Conservation (phyloP, 2,329 filamentous ascomycete species). For the Penicillium sp. region DNA sequence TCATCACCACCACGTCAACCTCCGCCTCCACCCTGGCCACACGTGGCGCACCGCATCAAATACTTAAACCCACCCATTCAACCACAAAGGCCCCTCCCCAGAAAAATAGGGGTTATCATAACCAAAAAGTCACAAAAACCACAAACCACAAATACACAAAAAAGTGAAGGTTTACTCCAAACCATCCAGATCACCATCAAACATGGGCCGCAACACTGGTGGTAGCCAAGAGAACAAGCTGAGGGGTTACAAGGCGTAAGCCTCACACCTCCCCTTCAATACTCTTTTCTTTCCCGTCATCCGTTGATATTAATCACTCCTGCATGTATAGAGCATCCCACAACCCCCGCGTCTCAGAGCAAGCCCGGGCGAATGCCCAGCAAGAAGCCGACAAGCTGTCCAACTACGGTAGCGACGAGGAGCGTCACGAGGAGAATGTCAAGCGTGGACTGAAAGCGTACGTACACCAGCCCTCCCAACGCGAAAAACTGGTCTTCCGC, state of each 20-base stretch:
- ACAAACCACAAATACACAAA: not conserved
- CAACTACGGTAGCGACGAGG: slow-evolving; percentile 17
- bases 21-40: slow-evolving; percentile 13
- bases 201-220: slow-evolving; percentile 10
- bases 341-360: slow-evolving; percentile 28
- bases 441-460: slow-evolving; percentile 35
- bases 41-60: slow-evolving; percentile 8
- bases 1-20: slow-evolving; percentile 16
- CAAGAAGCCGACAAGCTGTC: slow-evolving; percentile 26
- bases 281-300: no score
- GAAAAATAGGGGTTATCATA: not conserved
- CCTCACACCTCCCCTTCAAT: no score
- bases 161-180: slow-evolving; percentile 2
- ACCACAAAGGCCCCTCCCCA: no score
- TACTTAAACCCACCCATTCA: slow-evolving; percentile 1
- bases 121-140: not conserved
- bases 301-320: not conserved
- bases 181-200: slow-evolving; percentile 6
- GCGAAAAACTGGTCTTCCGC: not conserved
- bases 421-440: slow-evolving; percentile 28
- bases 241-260: slow-evolving; percentile 33
- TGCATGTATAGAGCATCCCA: slow-evolving; percentile 22
- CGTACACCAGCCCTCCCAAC: slow-evolving; percentile 12
- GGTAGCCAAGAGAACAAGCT: slow-evolving; percentile 24
- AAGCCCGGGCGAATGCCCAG: slow-evolving; percentile 28